phyloP scores from a whole-genome alignment of 2,329 filamentous ascomycete species.

The Sporothrix sp. region DNA sequence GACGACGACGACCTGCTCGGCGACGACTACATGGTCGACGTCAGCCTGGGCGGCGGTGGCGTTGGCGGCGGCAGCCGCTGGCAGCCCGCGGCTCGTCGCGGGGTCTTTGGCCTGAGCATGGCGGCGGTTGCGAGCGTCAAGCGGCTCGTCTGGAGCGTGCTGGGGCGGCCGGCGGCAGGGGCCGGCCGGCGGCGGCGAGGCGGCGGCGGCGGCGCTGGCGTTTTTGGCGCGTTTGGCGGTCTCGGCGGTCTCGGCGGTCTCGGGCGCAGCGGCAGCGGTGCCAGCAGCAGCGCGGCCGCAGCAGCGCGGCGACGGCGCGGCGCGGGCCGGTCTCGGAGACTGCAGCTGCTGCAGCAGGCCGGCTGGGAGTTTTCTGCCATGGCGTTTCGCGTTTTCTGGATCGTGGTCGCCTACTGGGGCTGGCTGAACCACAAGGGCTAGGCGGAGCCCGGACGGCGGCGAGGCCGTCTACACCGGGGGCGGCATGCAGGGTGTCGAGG shows the following conservation, averaged over 20 bases:
- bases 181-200: constrained; percentile 22
- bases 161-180: background rate
- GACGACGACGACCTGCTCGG: constrained; percentile 5
- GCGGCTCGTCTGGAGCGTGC: background rate
- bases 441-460: background rate
- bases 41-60: background rate
- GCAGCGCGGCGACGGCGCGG: constrained; percentile 28
- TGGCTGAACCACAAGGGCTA: constrained; percentile 54
- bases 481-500: too few species aligned
- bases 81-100: constrained; percentile 15
- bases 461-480: too few species aligned
- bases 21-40: constrained; percentile 8
- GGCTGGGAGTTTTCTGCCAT: constrained; percentile 52
- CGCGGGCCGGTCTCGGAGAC: constrained; percentile 21
- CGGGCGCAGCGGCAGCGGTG: constrained; percentile 1
- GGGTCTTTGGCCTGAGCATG: constrained; percentile 1
- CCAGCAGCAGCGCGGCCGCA: constrained; percentile 10
- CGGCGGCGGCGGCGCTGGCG: background rate
- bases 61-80: constrained; percentile 6
- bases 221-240: too few species aligned
- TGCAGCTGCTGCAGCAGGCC: constrained; percentile 25
- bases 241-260: constrained; percentile 19
- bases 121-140: background rate
- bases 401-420: constrained; percentile 54
- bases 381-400: constrained; percentile 52